Conservation (phyloP, 2,329 filamentous ascomycete species). For the Phoma sp. region DNA sequence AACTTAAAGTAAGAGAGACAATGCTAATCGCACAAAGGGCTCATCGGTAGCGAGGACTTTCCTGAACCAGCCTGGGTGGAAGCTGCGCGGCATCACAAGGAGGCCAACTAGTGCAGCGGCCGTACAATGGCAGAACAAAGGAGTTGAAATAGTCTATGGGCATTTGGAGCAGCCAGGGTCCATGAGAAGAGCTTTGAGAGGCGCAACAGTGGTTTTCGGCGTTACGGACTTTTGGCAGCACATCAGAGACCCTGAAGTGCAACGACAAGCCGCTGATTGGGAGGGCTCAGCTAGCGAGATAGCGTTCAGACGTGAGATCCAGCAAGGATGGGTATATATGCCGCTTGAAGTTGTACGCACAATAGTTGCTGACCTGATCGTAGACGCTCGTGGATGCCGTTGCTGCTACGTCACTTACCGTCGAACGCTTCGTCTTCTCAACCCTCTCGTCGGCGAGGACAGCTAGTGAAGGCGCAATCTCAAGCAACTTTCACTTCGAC, state of each 20-base stretch:
- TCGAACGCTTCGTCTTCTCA: conserved; percentile 54
- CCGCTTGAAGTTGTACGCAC: background rate
- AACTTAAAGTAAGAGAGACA: background rate
- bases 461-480: conserved; percentile 41
- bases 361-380: conserved; percentile 24
- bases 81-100: background rate
- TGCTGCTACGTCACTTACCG: conserved; percentile 34
- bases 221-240: conserved; percentile 51
- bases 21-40: background rate
- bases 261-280: conserved; percentile 20
- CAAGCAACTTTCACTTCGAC: conserved; percentile 51
- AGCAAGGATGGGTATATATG: conserved; percentile 42
- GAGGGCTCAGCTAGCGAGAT: conserved; percentile 34
- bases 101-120: background rate
- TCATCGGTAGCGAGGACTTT: background rate
- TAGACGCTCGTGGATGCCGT: conserved; percentile 46
- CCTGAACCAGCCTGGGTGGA: background rate
- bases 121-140: background rate
- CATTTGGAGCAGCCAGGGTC: background rate
- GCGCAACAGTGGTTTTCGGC: conserved; percentile 43
- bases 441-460: conserved; percentile 47
- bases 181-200: conserved; percentile 23
- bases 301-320: conserved; percentile 44
- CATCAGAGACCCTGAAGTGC: conserved; percentile 20
- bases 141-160: background rate